Evolutionary conservation across 2,329 filamentous ascomycete species (phyloP).

Genomic region (Dothideomycetes sp.): DNA sequence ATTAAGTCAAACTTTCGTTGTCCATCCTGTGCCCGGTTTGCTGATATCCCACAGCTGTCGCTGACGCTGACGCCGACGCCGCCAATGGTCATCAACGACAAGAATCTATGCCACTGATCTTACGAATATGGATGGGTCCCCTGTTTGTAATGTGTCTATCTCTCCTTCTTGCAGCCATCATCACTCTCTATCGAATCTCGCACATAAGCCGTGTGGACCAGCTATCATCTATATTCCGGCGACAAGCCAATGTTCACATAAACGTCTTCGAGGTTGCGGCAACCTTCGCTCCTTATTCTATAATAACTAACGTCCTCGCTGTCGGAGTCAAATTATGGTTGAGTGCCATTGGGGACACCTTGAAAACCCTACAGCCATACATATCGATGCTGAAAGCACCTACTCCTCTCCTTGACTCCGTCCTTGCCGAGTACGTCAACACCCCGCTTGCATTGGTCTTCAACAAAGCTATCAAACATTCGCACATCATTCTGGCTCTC

Average conservation of each 20-base stretch:
- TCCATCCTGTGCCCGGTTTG: no score
- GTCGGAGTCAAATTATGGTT: conserved; percentile 1
- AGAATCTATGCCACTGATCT: background rate
- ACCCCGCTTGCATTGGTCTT: background rate
- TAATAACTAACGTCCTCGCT: background rate
- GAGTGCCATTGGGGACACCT: background rate
- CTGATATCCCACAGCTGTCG: background rate
- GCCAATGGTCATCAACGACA: background rate
- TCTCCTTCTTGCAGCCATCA: background rate
- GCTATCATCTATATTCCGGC: background rate
- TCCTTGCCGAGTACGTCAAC: background rate
- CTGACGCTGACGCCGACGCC: background rate
- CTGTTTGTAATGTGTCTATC: background rate
- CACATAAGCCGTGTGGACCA: no score
- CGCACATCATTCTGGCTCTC: background rate
- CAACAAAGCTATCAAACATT: background rate
- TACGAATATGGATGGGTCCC: background rate
- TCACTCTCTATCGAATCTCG: background rate
- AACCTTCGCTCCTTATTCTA: background rate
- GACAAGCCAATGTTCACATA: background rate
- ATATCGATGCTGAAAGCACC: background rate
- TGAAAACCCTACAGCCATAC: background rate
- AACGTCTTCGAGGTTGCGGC: background rate
- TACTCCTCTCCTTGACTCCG: background rate
- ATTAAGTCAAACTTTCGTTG: no score